phyloP scores from a whole-genome alignment of 768 basidiomycete genomes.

The Ramaria rubella region DNA sequence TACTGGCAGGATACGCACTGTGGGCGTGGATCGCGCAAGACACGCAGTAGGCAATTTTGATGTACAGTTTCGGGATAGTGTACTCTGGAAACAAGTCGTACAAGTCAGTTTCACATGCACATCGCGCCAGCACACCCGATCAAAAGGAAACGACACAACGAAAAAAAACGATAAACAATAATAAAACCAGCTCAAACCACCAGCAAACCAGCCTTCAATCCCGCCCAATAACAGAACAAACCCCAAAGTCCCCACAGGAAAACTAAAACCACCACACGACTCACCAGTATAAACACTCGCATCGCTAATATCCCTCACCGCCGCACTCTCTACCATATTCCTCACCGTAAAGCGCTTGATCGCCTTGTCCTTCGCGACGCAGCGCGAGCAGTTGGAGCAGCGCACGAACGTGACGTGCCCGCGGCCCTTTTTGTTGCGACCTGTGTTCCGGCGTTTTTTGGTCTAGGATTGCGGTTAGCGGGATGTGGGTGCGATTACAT shows the following conservation, averaged over 20 bases:
- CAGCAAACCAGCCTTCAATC: too few relatives aligned
- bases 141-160: background rate
- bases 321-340: conserved; percentile 99
- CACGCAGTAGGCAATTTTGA: conserved; percentile 98
- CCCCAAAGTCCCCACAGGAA: too few relatives aligned
- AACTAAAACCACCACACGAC: too few relatives aligned
- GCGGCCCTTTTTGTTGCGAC: conserved; percentile 99
- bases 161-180: too few relatives aligned
- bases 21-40: conserved; percentile 99
- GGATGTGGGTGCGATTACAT: too few relatives aligned
- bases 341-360: conserved; percentile 99
- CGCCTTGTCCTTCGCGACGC: conserved; percentile 98
- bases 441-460: conserved; percentile 98
- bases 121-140: background rate
- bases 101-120: too few relatives aligned
- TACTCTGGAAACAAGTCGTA: conserved; percentile 68
- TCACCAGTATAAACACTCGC: conserved; percentile 87
- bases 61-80: conserved; percentile 92
- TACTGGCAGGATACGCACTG: conserved; percentile 46
- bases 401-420: conserved; percentile 93
- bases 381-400: conserved; percentile 99
- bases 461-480: conserved; percentile 55
- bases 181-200: too few relatives aligned
- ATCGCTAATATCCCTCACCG: conserved; percentile 94
- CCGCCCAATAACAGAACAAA: too few relatives aligned